Evolutionary conservation across 1,284 basidiomycete genomes (phyloP), one percentile per base, ranked within the genome.

Genomic region (Ceratobasidium theobromae): DNA sequence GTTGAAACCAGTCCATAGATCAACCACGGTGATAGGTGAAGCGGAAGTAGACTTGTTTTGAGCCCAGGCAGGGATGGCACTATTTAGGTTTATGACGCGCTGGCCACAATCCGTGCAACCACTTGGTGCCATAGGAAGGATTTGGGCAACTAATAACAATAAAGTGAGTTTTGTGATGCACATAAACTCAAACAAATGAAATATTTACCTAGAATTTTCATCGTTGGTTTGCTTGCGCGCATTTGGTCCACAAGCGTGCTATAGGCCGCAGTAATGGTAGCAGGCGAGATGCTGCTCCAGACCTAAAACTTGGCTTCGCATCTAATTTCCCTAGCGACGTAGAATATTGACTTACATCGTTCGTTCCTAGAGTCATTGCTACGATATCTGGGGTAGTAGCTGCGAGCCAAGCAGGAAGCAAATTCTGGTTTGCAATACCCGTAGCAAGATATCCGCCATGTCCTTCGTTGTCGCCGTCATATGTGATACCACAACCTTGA

Each of bases 391-490:
- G 57, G 1, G n/a, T 60, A 2, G 57, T 60, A 18, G 57, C 57
- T 8, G 57, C 16, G 5, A 60, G 30, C 57, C 57, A 60, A 3
- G 45, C 45, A 14, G 57, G 57, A n/a, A 60, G 57, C 45, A 49
- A 33, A 18, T 60, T 60, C 46, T 60, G 57, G 32, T 60, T 60
- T 18, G 57, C 57, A n/a, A 60, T 60, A 27, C 35, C 32, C 12
- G 52, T 66, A 28, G 51, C 64, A 21, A 53, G 64, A 30, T 38
- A 54, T 27, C 64, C 62, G 11, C 62, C 64, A 25, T 66, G 64
- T 8, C 64, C 64, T 38, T 66, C 64, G 27, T 53, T 54, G 40
- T 66, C 51, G 9, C 64, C 64, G 52, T 66, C 64, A 28, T 66
- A 66, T 5, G 64, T 5, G 1, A 66, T 41, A 28, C 64, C 64